These are phyloP conservation scores for Lactarius trivialis DNA, from an alignment of 768 basidiomycete species.

Conservation along the genomic window DNA sequence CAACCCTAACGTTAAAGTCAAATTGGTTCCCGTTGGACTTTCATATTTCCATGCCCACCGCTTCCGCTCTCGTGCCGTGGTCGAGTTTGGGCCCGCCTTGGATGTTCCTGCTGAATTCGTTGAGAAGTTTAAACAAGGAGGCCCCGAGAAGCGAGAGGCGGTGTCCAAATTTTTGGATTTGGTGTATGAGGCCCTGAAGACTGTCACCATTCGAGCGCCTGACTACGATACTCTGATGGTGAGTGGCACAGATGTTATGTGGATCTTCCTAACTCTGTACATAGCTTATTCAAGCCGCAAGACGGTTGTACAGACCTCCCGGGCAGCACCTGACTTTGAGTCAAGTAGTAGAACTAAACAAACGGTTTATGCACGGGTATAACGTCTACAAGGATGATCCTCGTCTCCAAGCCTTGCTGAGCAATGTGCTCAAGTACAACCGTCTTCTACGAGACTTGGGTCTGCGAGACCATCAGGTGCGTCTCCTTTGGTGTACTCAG, in stretches of 20 bases:
- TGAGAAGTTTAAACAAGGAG: conserved; percentile 87
- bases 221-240: conserved; percentile 99
- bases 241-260: conserved; percentile 25
- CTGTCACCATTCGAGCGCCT: conserved; percentile 90
- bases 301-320: conserved; percentile 87
- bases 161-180: conserved; percentile 84
- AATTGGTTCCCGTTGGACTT: conserved; percentile 66
- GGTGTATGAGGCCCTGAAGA: conserved; percentile 89
- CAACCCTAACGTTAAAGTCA: conserved; percentile 77
- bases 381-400: conserved; percentile 88
- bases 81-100: conserved; percentile 90
- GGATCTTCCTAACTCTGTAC: neutral
- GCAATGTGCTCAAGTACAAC: conserved; percentile 84
- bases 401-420: conserved; percentile 68
- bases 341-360: conserved; percentile 91
- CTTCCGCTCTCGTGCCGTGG: conserved; percentile 94
- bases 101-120: conserved; percentile 88
- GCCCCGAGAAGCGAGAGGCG: conserved; percentile 81
- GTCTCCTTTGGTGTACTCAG: conserved; percentile 15
- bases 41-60: conserved; percentile 39
- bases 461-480: conserved; percentile 86
- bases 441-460: conserved; percentile 81
- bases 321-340: conserved; percentile 88
- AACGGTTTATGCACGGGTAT: conserved; percentile 89
- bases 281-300: conserved; percentile 90